Evolutionary conservation across 768 basidiomycete genomes (phyloP).

Genomic region (Termitomyces sp.): DNA sequence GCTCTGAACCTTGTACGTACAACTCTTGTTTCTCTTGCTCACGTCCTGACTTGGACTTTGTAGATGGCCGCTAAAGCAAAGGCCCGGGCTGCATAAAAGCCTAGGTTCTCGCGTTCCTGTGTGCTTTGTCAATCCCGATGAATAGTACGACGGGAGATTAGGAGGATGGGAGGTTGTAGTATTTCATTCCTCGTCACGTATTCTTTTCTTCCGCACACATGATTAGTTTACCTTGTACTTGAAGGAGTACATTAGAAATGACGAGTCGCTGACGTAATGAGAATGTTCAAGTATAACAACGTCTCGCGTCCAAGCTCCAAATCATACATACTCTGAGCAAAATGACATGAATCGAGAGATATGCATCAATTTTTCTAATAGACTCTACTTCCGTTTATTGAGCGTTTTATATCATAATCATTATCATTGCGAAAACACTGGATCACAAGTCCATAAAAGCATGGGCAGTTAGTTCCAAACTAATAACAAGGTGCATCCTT

Average conservation of each 20-base stretch:
- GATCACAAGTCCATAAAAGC: not conserved
- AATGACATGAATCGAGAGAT: not conserved
- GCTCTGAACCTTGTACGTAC: slow-evolving; percentile 73
- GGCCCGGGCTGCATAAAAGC: slow-evolving; percentile 6
- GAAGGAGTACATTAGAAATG: not conserved
- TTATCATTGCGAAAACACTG: not conserved
- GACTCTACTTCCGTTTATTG: not conserved
- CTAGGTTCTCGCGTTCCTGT: not conserved
- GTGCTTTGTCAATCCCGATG: not conserved
- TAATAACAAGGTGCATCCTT: slow-evolving; percentile 43
- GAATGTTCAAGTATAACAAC: no score
- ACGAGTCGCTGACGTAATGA: not conserved
- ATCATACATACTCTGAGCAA: no score
- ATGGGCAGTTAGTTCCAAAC: not conserved
- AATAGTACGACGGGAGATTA: not conserved
- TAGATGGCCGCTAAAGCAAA: slow-evolving; percentile 16
- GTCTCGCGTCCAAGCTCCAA: no score
- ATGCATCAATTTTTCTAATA: not conserved
- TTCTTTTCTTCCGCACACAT: not conserved
- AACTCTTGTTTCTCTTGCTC: slow-evolving; percentile 15
- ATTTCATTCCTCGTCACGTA: not conserved
- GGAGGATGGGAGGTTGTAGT: not conserved
- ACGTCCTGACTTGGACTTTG: not conserved
- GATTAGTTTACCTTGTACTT: not conserved
- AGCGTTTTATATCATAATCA: not conserved